These are phyloP conservation scores for Luffa aegyptiaca DNA, from an alignment of 306 rosid genomes.

Conservation along the genomic window DNA sequence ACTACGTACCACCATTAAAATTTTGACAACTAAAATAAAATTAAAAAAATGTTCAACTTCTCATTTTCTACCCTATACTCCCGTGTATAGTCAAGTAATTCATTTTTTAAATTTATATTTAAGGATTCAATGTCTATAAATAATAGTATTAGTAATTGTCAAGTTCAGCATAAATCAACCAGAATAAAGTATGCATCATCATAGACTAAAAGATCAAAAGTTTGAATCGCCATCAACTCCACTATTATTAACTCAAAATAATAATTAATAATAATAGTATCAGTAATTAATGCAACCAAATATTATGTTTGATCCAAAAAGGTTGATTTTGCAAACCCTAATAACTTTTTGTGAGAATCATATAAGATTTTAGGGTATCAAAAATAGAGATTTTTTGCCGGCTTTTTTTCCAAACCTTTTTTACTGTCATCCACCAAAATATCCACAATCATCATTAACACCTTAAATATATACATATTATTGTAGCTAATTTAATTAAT, in stretches of 20 bases:
- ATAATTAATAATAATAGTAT: too few species aligned
- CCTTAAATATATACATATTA: not conserved
- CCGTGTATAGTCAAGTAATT: too few species aligned
- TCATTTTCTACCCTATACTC: too few species aligned
- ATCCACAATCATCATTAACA: not conserved
- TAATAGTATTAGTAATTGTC: not conserved
- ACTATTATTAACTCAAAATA: too few species aligned
- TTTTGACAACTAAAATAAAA: too few species aligned
- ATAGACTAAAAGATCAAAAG: too few species aligned
- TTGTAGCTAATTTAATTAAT: not conserved
- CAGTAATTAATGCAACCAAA: not conserved
- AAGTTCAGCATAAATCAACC: too few species aligned
- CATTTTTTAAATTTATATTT: too few species aligned
- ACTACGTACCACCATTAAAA: too few species aligned
- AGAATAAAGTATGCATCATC: too few species aligned
- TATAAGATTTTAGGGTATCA: not conserved
- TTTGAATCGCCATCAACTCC: too few species aligned
- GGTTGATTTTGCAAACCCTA: not conserved
- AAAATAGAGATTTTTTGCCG: not conserved
- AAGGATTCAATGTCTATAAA: not conserved
- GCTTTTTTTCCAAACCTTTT: not conserved
- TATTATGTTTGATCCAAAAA: not conserved
- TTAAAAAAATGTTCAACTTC: too few species aligned
- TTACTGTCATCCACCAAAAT: slow-evolving; percentile 5
- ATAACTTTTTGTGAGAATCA: not conserved